These are phyloP conservation scores for Phytopythium delawarense DNA, from an alignment of 352 stramenopile species.

Conservation along the genomic window DNA sequence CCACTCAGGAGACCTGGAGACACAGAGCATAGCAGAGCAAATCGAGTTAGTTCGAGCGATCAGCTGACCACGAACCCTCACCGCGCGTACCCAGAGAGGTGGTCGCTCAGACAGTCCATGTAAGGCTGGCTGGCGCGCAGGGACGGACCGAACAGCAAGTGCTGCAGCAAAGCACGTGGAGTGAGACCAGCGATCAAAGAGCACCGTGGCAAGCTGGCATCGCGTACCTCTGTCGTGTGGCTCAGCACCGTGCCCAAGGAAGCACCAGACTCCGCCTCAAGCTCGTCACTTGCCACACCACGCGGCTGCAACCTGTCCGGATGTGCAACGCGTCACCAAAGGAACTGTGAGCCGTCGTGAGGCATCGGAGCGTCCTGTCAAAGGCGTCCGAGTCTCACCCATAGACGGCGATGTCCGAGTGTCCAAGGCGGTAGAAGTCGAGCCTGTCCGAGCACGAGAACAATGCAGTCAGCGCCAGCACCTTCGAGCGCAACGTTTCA, in stretches of 20 bases:
- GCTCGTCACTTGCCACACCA: constrained; percentile 44
- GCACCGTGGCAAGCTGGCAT: no score
- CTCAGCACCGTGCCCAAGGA: constrained; percentile 60
- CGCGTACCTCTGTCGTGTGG: constrained; percentile 47
- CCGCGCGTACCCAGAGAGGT: constrained; percentile 32
- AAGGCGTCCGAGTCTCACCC: constrained; percentile 23
- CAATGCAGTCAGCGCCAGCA: background rate
- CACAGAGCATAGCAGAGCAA: background rate
- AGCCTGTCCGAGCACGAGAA: constrained; percentile 21
- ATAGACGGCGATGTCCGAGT: constrained; percentile 59
- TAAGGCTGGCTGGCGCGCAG: constrained; percentile 41
- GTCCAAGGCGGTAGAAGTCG: constrained; percentile 44
- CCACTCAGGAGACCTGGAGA: constrained; percentile 36
- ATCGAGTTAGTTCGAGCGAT: background rate
- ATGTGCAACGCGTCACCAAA: background rate
- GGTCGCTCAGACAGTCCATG: constrained; percentile 52
- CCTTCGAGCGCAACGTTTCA: background rate
- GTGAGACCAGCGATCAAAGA: background rate
- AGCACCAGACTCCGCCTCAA: constrained; percentile 47
- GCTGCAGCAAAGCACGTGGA: constrained; percentile 13
- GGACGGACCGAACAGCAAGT: constrained; percentile 42
- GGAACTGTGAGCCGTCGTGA: background rate
- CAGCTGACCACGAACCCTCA: background rate
- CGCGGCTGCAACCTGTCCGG: constrained; percentile 29
- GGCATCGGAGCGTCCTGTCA: no score